Evolutionary conservation across 2,329 filamentous ascomycete genomes (phyloP), one percentile per base, ranked within the genome.

Genomic region (Ciborinia camelliae): DNA sequence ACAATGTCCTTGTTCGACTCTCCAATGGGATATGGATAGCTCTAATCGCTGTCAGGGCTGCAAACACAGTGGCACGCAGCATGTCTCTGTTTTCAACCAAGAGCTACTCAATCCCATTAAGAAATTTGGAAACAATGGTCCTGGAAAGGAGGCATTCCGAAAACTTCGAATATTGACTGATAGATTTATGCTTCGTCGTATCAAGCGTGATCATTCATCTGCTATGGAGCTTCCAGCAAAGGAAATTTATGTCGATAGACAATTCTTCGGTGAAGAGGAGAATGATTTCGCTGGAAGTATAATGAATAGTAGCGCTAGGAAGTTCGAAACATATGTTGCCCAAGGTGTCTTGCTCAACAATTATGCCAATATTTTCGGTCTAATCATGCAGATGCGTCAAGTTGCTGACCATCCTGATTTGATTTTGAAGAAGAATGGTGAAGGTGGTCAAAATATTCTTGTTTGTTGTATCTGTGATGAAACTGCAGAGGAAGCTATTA

Each of bases 311-410:
- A 90, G 91, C 9, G 86, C 89, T 65, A 89, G 95, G 67, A 88
- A 92, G 72, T 99, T 98, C 70, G 91, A 98, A 74, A 98, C 93
- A 0, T 99, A 98, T 70, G 95, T 98, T 45, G 90, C 92, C 23
- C 91, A 92, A 68, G 93, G 92, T 79, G 94, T 98, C 26, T 86
- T 99, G 77, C 84, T 99, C 67, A 92, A 98, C 81, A 97, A 97
- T 75, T 98, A 98, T 71, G 95, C 95, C 79, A 99, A 99, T 76
- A 98, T 99, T 69, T 99, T 99, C 73, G 94, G 93, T 74, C 84
- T 99, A 63, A 97, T 99, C 74, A 98, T 98, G 92, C 93, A 97
- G 77, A 98, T 99, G 94, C 90, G 95, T 63, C 95, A 99, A 79
- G 91, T 97, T 32, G 92, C 95, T 9, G 95, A 99, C 70, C 95